These are phyloP conservation scores for Blastobotrys robertii DNA, from an alignment of 805 yeast genomes.

Conservation along the genomic window DNA sequence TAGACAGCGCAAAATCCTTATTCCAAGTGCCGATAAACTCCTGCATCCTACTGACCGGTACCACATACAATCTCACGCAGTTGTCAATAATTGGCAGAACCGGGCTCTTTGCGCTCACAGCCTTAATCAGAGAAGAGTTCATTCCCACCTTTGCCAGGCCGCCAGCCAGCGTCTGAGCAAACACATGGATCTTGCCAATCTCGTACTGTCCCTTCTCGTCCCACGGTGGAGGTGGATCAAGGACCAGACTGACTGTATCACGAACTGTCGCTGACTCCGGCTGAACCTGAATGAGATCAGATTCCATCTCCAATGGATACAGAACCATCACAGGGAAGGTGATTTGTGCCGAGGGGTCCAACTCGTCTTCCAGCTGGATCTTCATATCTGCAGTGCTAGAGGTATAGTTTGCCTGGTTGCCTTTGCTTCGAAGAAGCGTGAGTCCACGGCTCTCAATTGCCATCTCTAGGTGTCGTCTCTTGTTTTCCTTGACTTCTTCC, in stretches of 20 bases:
- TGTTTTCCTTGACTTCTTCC: slow-evolving; percentile 29
- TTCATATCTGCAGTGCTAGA: slow-evolving; percentile 30
- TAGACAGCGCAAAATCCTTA: slow-evolving; percentile 11
- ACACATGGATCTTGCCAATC: slow-evolving; percentile 53
- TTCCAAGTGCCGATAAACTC: slow-evolving; percentile 45
- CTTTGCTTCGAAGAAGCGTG: slow-evolving; percentile 27
- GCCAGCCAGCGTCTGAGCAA: slow-evolving; percentile 72
- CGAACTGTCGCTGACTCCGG: slow-evolving; percentile 62
- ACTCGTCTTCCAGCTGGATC: slow-evolving; percentile 19
- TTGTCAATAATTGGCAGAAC: slow-evolving; percentile 70
- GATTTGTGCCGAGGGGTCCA: slow-evolving; percentile 52
- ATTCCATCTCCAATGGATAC: slow-evolving; percentile 77
- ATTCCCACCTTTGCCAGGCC: slow-evolving; percentile 82
- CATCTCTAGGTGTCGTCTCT: slow-evolving; percentile 36
- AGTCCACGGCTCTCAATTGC: slow-evolving; percentile 58
- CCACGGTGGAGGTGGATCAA: slow-evolving; percentile 62
- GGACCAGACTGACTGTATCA: slow-evolving; percentile 51
- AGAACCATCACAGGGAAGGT: slow-evolving; percentile 72
- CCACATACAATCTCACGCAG: slow-evolving; percentile 61
- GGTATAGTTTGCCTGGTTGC: slow-evolving; percentile 37
- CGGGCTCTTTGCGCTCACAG: slow-evolving; percentile 52
- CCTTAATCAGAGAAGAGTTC: slow-evolving; percentile 55
- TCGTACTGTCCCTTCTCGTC: slow-evolving; percentile 47
- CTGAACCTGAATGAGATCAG: slow-evolving; percentile 68
- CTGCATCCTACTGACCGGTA: slow-evolving; percentile 59